phyloP scores from a whole-genome alignment of 768 basidiomycete species.

The Mycena galericulata region DNA sequence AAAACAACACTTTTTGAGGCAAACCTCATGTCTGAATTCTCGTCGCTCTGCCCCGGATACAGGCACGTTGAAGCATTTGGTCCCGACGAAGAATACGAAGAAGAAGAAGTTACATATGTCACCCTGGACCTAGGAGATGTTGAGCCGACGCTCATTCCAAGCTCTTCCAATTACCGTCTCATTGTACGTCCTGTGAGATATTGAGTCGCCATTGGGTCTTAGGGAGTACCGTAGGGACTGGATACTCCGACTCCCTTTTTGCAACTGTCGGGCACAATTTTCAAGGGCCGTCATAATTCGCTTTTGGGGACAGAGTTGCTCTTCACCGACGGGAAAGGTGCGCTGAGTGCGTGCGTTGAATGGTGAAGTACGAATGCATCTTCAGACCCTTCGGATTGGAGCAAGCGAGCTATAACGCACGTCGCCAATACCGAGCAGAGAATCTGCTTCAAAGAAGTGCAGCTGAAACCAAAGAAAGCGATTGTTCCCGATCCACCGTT shows the following conservation, averaged over 20 bases:
- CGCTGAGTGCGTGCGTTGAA: slow-evolving; percentile 6
- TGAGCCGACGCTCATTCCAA: slow-evolving; percentile 82
- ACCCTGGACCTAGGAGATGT: slow-evolving; percentile 80
- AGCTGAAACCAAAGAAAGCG: slow-evolving; percentile 58
- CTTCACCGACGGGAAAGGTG: slow-evolving; percentile 78
- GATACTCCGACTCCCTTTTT: slow-evolving; percentile 84
- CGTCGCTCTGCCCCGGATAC: slow-evolving; percentile 60
- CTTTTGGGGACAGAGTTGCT: slow-evolving; percentile 83
- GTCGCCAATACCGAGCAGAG: slow-evolving; percentile 75
- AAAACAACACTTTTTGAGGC: slow-evolving; percentile 1
- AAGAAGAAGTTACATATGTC: slow-evolving; percentile 72
- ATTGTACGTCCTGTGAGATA: slow-evolving; percentile 64
- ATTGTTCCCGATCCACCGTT: slow-evolving; percentile 21
- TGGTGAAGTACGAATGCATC: not conserved
- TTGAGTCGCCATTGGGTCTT: not conserved
- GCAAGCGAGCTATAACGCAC: slow-evolving; percentile 64
- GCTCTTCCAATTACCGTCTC: slow-evolving; percentile 75
- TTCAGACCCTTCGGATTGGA: slow-evolving; percentile 59
- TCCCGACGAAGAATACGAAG: slow-evolving; percentile 74
- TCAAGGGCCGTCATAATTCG: slow-evolving; percentile 75
- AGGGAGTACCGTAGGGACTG: slow-evolving; percentile 62
- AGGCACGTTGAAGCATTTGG: slow-evolving; percentile 76
- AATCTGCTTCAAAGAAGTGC: slow-evolving; percentile 80
- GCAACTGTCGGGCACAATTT: slow-evolving; percentile 80
- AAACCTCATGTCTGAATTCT: slow-evolving; percentile 23